phyloP scores from a whole-genome alignment of 345 rosid species.

The Populus euphratica region DNA sequence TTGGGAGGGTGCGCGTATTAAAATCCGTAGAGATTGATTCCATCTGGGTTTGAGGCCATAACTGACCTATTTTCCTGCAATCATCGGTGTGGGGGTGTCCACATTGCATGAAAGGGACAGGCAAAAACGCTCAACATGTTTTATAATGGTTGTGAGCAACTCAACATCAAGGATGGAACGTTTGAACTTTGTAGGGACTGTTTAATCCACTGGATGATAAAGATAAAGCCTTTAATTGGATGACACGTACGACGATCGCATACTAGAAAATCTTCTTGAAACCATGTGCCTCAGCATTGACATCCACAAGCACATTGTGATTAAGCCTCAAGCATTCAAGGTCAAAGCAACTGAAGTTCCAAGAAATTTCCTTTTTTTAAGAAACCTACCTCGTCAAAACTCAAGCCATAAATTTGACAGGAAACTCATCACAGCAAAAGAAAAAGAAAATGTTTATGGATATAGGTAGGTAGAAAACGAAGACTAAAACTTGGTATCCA shows the following conservation, averaged over 20 bases:
- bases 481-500: not conserved
- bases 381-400: not conserved
- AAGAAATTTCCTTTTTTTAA: conserved; percentile 13
- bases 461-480: not conserved
- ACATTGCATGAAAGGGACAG: not conserved
- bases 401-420: not conserved
- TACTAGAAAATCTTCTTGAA: not conserved
- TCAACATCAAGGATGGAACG: not conserved
- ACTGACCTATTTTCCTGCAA: not conserved
- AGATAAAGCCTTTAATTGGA: not conserved
- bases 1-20: not conserved
- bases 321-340: not conserved
- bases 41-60: not conserved
- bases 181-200: not conserved
- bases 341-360: not conserved
- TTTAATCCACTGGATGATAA: not conserved
- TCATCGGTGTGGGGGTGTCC: not conserved
- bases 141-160: not conserved
- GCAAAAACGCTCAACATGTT: not conserved
- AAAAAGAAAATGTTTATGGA: not conserved
- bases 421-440: not conserved
- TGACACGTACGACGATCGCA: no score
- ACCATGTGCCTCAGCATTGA: not conserved
- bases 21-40: not conserved
- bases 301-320: not conserved